These are phyloP conservation scores for Fusarium tuaranense DNA, from an alignment of 2,329 filamentous ascomycete genomes.

Conservation along the genomic window DNA sequence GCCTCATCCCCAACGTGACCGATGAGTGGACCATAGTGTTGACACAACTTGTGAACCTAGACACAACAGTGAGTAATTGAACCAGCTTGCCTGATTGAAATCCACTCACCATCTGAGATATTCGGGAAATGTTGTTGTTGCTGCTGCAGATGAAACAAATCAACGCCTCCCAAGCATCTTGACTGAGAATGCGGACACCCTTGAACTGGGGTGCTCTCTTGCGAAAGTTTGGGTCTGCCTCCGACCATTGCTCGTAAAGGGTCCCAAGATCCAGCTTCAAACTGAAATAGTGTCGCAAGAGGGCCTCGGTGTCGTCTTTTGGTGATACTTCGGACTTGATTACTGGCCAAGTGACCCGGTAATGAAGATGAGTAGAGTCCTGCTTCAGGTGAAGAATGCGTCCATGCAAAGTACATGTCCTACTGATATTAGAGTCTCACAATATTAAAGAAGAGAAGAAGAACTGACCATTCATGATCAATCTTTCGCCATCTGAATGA, in stretches of 20 bases:
- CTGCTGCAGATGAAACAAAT: conserved; percentile 98
- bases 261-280: conserved; percentile 79
- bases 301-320: conserved; percentile 75
- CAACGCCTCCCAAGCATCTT: conserved; percentile 96
- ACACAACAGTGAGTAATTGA: conserved; percentile 2
- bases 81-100: not conserved
- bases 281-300: conserved; percentile 90
- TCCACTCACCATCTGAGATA: conserved; percentile 85
- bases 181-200: conserved; percentile 90
- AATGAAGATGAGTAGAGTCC: conserved; percentile 82
- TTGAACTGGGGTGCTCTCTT: conserved; percentile 88
- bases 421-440: conserved; percentile 45
- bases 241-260: conserved; percentile 90
- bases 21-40: conserved; percentile 84
- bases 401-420: conserved; percentile 86
- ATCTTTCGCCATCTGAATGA: conserved; percentile 96
- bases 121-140: conserved; percentile 97
- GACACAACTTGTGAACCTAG: conserved; percentile 86
- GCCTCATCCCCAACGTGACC: conserved; percentile 75
- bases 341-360: conserved; percentile 74
- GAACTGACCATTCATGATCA: conserved; percentile 80
- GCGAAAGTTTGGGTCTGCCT: conserved; percentile 87
- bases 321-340: conserved; percentile 24
- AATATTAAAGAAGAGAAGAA: not conserved
- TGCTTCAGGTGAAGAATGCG: conserved; percentile 88